A percentile compares a stretch with the other conserved stretches of the same genome.
Evolutionary conservation across 768 basidiomycete genomes (phyloP).

Genomic region (Trametes cubensis): DNA sequence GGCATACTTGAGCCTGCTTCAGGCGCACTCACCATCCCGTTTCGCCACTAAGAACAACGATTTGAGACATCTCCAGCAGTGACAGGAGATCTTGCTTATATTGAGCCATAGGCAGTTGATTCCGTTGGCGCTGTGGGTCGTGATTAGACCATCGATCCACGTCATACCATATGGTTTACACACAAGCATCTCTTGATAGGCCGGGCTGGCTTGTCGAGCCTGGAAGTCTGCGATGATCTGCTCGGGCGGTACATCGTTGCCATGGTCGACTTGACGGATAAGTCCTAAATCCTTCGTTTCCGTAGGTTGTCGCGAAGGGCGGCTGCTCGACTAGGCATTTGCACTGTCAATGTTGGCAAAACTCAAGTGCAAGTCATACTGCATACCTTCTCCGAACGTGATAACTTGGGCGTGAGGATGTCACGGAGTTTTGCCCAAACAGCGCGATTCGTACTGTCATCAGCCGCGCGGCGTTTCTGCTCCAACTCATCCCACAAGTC

Average conservation of each 20-base stretch:
- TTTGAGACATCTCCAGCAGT: constrained; percentile 71
- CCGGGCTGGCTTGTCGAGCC: constrained; percentile 58
- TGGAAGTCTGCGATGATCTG: constrained; percentile 61
- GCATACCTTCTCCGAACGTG: constrained; percentile 45
- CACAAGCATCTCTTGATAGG: constrained; percentile 91
- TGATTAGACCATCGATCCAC: no score
- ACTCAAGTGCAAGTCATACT: neutral
- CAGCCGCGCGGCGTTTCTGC: constrained; percentile 54
- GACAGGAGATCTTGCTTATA: constrained; percentile 75
- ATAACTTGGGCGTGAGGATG: constrained; percentile 67
- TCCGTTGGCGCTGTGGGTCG: constrained; percentile 62
- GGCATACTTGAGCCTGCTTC: constrained; percentile 42
- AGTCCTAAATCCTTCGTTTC: constrained; percentile 24
- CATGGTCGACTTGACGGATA: constrained; percentile 1
- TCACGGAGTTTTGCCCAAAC: constrained; percentile 70
- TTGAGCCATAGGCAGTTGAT: constrained; percentile 80
- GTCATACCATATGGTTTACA: constrained; percentile 32
- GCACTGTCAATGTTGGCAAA: neutral
- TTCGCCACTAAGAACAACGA: constrained; percentile 86
- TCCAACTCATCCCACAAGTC: constrained; percentile 95
- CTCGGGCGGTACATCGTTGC: constrained; percentile 40
- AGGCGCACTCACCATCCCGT: constrained; percentile 59
- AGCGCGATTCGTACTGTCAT: constrained; percentile 65
- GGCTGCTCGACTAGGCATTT: constrained; percentile 1
- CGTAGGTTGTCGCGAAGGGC: constrained; percentile 4